A percentile compares a stretch with the other conserved stretches of the same genome.
Evolutionary conservation across 306 rosid species (phyloP).

Genomic region (Abrus precatorius): DNA sequence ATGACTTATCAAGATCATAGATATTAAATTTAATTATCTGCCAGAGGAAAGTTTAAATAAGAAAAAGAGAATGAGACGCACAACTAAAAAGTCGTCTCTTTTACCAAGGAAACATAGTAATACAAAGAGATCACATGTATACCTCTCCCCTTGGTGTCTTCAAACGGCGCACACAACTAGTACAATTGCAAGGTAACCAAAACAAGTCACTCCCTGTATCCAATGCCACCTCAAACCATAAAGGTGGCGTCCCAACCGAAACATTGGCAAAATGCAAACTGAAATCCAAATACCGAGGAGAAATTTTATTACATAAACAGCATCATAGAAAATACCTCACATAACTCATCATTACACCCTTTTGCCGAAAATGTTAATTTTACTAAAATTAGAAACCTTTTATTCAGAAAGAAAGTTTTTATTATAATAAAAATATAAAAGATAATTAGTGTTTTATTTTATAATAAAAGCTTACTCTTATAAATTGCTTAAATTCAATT

Average conservation of each 20-base stretch:
- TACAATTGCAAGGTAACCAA: constrained; percentile 96
- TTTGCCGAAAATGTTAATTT: too few relatives aligned
- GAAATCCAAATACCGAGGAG: constrained; percentile 45
- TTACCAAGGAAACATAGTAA: background rate
- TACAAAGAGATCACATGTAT: constrained; percentile 24
- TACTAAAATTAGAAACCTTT: too few relatives aligned
- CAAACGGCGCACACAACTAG: constrained; percentile 54
- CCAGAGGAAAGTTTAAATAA: constrained; percentile 6
- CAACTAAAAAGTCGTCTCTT: constrained; percentile 38
- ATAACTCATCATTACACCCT: background rate
- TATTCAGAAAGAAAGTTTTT: too few relatives aligned
- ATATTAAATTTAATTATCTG: constrained; percentile 62
- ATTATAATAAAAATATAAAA: too few relatives aligned
- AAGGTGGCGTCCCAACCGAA: constrained; percentile 79
- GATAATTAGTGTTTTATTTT: too few relatives aligned
- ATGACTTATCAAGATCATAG: constrained; percentile 68
- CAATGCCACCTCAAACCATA: constrained; percentile 81
- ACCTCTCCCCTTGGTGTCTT: constrained; percentile 51
- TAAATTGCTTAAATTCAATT: too few relatives aligned
- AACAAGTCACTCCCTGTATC: constrained; percentile 93
- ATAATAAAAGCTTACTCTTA: too few relatives aligned
- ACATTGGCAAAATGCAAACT: constrained; percentile 89
- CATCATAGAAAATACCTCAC: background rate
- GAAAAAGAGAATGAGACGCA: background rate
- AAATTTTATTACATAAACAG: background rate